Conservation (phyloP, 2,329 filamentous ascomycete genomes). For the Nigrospora oryzae region DNA sequence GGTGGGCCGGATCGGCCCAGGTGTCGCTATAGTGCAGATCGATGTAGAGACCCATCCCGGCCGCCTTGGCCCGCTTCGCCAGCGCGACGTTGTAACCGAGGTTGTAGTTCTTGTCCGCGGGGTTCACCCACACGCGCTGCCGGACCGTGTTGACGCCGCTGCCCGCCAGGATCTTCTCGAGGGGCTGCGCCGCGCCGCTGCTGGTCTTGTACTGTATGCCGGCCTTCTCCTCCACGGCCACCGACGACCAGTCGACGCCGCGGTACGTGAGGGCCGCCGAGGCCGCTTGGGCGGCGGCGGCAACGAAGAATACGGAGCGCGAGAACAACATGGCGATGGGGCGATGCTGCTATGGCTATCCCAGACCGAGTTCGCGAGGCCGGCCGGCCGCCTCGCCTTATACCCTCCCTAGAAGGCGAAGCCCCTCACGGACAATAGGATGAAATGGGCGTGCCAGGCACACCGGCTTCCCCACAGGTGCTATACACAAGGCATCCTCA, state of each 20-base stretch:
- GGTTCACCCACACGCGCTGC: slow-evolving; percentile 66
- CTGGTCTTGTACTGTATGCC: slow-evolving; percentile 53
- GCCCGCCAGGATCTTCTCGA: slow-evolving; percentile 54
- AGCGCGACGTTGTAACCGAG: slow-evolving; percentile 62
- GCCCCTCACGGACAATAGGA: too few relatives aligned
- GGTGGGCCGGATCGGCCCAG: slow-evolving; percentile 61
- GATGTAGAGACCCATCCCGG: slow-evolving; percentile 51
- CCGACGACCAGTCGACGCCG: slow-evolving; percentile 64
- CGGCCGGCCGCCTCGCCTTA: too few relatives aligned
- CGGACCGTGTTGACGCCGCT: slow-evolving; percentile 62
- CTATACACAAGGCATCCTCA: too few relatives aligned
- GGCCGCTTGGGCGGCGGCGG: not conserved
- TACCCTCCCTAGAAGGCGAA: too few relatives aligned
- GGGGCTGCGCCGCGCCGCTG: slow-evolving; percentile 39
- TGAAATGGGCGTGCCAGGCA: too few relatives aligned
- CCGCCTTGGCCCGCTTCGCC: slow-evolving; percentile 55
- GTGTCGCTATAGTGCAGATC: slow-evolving; percentile 62
- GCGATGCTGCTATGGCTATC: too few relatives aligned
- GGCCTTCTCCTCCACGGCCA: slow-evolving; percentile 51
- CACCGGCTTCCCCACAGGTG: too few relatives aligned
- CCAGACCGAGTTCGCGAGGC: too few relatives aligned
- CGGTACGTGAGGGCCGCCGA: slow-evolving; percentile 48
- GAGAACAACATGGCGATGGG: not conserved
- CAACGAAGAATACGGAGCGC: not conserved
- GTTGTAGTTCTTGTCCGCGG: slow-evolving; percentile 55